Evolutionary conservation across 2,329 filamentous ascomycete genomes (phyloP), one percentile per base, ranked within the genome.

Genomic region (Nothophaeocryptopus gaeumannii): DNA sequence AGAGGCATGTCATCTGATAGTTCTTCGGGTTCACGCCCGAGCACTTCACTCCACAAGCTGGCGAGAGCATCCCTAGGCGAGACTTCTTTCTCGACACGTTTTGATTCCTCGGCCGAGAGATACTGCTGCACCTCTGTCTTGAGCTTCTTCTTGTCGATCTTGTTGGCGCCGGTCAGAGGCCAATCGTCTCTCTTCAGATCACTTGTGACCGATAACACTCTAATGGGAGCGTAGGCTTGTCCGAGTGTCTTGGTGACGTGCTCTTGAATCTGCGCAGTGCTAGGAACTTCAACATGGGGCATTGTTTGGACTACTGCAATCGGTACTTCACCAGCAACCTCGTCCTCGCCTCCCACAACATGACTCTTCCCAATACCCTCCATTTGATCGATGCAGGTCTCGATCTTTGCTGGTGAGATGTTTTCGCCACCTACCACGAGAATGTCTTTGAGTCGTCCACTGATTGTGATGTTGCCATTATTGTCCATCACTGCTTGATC

Each of bases 371-470:
- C n/a, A 16, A 39, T 16, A 11, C 16, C 13, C 4, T 20, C 38
- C 7, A 40, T 15, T 26, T 20, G 13, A 15, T 20, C 16, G 11
- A 40, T 40, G 15, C 15, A 15, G 2, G 16, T 26, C 10, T 26
- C 16, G 13, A 40, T 29, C 15, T 26, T 40, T 5, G 38, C 13
- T 2, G 38, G 13, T 10, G 16, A 40, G 9, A 29, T 8, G 8
- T 26, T 10, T 12, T 13, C 84, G 41, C 84, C 85, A 45, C 84
- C 81, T 79, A 62, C 51, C 36, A 64, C 62, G 39, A 63, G 63
- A 34, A 63, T 59, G 45, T 64, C 62, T 34, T 65, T 65, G 51
- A 54, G 59, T 30, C 62, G 51, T 3, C 62, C 60, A 31, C 44
- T 53, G 20, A 65, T 60, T 5, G 47, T 77, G 58, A 66, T 56